Conservation (phyloP, 2,329 filamentous ascomycete species). For the Fusarium nurragi region DNA sequence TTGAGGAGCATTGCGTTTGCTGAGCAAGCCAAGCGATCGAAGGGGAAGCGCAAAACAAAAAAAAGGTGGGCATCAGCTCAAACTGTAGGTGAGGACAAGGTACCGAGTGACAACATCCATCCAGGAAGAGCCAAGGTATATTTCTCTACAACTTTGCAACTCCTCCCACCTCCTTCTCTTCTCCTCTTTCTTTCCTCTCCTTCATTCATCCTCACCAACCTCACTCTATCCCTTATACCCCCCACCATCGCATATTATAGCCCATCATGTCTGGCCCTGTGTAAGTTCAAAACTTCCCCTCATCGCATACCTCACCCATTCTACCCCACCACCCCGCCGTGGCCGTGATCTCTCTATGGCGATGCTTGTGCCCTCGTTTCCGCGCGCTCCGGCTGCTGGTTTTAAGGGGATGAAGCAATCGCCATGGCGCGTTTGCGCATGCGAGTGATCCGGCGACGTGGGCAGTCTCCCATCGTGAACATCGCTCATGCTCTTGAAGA, state of each 20-base stretch:
- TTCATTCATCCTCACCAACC: conserved; percentile 31
- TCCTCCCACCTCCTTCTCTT: conserved; percentile 30
- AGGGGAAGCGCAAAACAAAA: background rate
- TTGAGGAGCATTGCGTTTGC: conserved; percentile 23
- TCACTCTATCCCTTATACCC: conserved; percentile 22
- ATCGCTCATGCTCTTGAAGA: conserved; percentile 60
- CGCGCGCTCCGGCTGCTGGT: conserved; percentile 44
- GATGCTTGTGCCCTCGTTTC: conserved; percentile 49
- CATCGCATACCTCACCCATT: conserved; percentile 33
- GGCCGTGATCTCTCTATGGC: conserved; percentile 28
- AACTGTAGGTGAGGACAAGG: conserved; percentile 22
- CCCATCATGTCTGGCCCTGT: conserved; percentile 72
- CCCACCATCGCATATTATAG: conserved; percentile 30
- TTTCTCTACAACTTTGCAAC: conserved; percentile 40
- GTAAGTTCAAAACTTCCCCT: conserved; percentile 62
- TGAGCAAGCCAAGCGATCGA: conserved; percentile 29
- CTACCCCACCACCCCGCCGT: conserved; percentile 55
- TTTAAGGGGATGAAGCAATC: conserved; percentile 27
- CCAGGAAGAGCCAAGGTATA: conserved; percentile 25
- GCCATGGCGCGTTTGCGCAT: conserved; percentile 26
- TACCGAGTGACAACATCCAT: conserved; percentile 38
- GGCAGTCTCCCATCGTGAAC: conserved; percentile 37
- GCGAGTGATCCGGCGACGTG: background rate
- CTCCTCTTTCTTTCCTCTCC: conserved; percentile 31
- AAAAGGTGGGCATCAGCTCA: conserved; percentile 23